Conservation (phyloP, 805 yeast species). For the Blastobotrys muscicola region DNA sequence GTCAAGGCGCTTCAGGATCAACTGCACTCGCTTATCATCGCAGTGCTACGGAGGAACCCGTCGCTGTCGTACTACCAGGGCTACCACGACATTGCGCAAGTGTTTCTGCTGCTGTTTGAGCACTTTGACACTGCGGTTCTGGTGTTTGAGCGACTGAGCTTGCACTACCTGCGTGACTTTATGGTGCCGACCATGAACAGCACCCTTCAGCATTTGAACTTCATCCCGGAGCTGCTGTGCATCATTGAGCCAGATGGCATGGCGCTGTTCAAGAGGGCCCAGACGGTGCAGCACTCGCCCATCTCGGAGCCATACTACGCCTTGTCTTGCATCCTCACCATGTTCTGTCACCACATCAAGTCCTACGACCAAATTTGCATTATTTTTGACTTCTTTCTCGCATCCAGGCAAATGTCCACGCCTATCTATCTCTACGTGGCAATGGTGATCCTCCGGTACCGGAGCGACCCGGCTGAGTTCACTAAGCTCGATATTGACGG, state of each 20-base stretch:
- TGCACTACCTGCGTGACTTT: constrained; percentile 67
- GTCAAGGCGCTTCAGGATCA: constrained; percentile 31
- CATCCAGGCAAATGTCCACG: constrained; percentile 43
- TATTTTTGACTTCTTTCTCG: constrained; percentile 62
- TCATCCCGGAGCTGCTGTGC: constrained; percentile 56
- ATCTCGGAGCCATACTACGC: constrained; percentile 55
- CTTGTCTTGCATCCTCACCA: constrained; percentile 66
- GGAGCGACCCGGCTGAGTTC: constrained; percentile 35
- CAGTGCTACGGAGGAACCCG: constrained; percentile 53
- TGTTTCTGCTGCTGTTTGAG: constrained; percentile 46
- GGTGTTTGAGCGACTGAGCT: constrained; percentile 46
- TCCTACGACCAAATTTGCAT: constrained; percentile 40
- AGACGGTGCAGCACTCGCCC: constrained; percentile 3
- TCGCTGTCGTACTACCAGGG: constrained; percentile 80
- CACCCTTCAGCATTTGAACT: constrained; percentile 51
- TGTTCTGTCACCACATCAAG: constrained; percentile 63
- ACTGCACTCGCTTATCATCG: constrained; percentile 38
- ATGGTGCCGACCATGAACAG: constrained; percentile 65
- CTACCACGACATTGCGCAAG: constrained; percentile 74
- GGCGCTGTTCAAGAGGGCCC: constrained; percentile 16
- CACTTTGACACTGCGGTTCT: constrained; percentile 21
- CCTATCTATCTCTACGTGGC: constrained; percentile 52
- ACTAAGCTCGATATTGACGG: constrained; percentile 29
- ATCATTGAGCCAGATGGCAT: constrained; percentile 38
- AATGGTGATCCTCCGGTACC: constrained; percentile 35